Evolutionary conservation across 2,329 filamentous ascomycete genomes (phyloP).

Genomic region (Setomelanomma holmii): DNA sequence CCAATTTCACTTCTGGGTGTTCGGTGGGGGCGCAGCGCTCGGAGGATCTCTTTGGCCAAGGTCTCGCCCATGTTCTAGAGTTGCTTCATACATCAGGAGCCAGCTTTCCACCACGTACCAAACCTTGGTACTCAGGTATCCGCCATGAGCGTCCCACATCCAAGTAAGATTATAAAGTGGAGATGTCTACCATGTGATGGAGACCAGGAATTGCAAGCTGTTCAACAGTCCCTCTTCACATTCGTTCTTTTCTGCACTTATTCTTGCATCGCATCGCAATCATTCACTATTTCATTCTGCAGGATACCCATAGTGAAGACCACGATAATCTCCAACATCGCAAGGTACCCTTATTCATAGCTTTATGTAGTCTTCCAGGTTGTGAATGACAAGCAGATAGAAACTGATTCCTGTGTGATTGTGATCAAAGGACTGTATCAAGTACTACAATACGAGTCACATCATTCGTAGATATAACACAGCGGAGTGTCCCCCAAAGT

Average conservation of each 20-base stretch:
- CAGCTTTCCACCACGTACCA: constrained; percentile 20
- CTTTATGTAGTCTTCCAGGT: too few relatives aligned
- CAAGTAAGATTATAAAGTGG: constrained; percentile 10
- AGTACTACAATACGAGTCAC: too few relatives aligned
- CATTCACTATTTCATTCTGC: constrained; percentile 2
- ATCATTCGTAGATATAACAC: too few relatives aligned
- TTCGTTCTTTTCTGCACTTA: constrained; percentile 9
- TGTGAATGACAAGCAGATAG: too few relatives aligned
- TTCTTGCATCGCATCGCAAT: constrained; percentile 7
- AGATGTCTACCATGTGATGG: not conserved
- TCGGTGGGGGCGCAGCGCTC: not conserved
- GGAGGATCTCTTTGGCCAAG: constrained; percentile 16
- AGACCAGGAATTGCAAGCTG: constrained; percentile 24
- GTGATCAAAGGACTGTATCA: too few relatives aligned
- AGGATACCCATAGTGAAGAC: constrained; percentile 27
- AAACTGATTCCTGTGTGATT: too few relatives aligned
- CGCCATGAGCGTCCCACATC: too few relatives aligned
- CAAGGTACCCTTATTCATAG: too few relatives aligned
- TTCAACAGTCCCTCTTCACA: constrained; percentile 33
- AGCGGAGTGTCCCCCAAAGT: too few relatives aligned
- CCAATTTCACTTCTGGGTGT: not conserved
- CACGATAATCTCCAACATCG: constrained; percentile 10
- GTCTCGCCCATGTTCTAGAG: constrained; percentile 18
- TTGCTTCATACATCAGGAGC: constrained; percentile 25
- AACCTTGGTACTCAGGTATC: constrained; percentile 26